phyloP scores from a whole-genome alignment of 179 eudicot genomes.

The Silene coronaria region DNA sequence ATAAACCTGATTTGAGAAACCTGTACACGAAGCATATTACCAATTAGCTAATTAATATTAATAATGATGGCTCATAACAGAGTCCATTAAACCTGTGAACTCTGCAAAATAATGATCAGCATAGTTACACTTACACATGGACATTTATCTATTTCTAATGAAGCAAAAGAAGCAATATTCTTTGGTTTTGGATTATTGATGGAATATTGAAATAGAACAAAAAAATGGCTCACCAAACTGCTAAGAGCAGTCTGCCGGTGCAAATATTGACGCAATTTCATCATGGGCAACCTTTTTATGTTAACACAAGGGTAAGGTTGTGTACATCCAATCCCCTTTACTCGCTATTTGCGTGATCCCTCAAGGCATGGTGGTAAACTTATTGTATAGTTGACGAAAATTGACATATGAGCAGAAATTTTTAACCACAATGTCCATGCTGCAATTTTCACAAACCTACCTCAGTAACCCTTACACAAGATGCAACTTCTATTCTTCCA shows the following conservation, averaged over 20 bases:
- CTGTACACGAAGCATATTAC: conserved; percentile 29
- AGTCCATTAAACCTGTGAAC: background rate
- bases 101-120: background rate
- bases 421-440: background rate
- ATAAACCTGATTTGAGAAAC: conserved; percentile 69
- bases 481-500: conserved; percentile 70
- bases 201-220: background rate
- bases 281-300: background rate
- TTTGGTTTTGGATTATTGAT: background rate
- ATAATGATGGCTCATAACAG: background rate
- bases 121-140: background rate
- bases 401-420: background rate
- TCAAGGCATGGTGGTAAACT: background rate
- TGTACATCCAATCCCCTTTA: background rate
- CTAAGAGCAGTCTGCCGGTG: background rate
- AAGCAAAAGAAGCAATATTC: background rate
- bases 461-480: conserved; percentile 85
- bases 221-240: background rate
- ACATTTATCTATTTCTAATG: background rate
- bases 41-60: background rate
- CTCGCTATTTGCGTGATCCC: background rate
- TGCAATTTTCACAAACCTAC: conserved; percentile 26
- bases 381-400: background rate
- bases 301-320: background rate
- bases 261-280: background rate